These are phyloP conservation scores for Aleurites moluccanus DNA, from an alignment of 441 rosid genomes.

Conservation along the genomic window DNA sequence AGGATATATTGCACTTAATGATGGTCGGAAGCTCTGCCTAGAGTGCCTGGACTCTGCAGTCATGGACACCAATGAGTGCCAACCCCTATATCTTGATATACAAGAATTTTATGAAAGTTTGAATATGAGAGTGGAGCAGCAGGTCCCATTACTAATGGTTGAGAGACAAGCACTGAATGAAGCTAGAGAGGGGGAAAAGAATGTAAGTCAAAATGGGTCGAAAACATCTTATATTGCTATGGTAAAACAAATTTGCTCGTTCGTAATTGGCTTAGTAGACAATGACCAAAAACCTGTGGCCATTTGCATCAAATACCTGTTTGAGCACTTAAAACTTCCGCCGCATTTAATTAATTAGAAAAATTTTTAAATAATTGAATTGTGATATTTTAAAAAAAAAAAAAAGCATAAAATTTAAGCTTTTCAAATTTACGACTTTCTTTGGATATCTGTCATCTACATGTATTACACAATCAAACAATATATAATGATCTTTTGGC, in stretches of 20 bases:
- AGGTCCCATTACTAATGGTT: conserved; percentile 82
- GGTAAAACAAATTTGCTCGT: not conserved
- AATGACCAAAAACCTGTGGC: not conserved
- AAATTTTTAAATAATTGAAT: not conserved
- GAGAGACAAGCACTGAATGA: conserved; percentile 94
- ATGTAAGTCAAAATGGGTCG: conserved; percentile 47
- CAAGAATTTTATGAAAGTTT: conserved; percentile 85
- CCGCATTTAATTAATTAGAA: not conserved
- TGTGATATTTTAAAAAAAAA: not conserved
- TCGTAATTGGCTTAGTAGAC: not conserved
- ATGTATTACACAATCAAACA: not conserved
- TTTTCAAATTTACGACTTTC: not conserved
- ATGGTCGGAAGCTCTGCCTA: conserved; percentile 89
- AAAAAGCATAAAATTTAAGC: not conserved
- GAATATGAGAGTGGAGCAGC: conserved; percentile 86
- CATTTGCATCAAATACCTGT: not conserved
- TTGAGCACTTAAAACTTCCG: not conserved
- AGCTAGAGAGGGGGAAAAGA: conserved; percentile 90
- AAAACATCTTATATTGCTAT: not conserved
- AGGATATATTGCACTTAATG: conserved; percentile 70
- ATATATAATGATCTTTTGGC: not conserved
- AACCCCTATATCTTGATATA: conserved; percentile 82
- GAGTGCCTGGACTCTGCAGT: conserved; percentile 96
- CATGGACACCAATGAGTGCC: conserved; percentile 86
- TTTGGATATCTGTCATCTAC: not conserved